Evolutionary conservation across 1,139 yeast genomes (phyloP).

Genomic region (Taphrina wiesneri): DNA sequence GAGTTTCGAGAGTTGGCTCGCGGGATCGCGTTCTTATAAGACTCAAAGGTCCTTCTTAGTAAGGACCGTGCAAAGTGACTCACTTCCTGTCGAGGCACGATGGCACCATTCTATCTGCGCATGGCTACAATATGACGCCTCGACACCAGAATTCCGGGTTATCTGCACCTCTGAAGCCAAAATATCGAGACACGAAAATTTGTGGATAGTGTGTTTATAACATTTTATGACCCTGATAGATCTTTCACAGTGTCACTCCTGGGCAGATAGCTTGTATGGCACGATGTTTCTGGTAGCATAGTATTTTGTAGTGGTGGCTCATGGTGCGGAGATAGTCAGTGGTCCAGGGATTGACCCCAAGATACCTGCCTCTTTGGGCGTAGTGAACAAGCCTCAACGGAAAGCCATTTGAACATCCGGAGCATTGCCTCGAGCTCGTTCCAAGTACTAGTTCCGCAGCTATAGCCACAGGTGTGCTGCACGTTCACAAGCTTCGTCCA

Average conservation of each 20-base stretch:
- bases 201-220: slow-evolving; percentile 8
- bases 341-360: not conserved
- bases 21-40: not conserved
- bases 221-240: not conserved
- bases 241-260: not conserved
- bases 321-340: not conserved
- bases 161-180: not conserved
- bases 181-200: not conserved
- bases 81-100: not conserved
- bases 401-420: not conserved
- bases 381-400: not conserved
- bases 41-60: not conserved
- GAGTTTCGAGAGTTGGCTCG: no score
- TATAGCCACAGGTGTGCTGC: not conserved
- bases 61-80: not conserved
- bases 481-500: not conserved
- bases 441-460: not conserved
- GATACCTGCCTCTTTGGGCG: not conserved
- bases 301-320: not conserved
- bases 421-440: not conserved
- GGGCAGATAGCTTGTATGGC: not conserved
- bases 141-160: not conserved
- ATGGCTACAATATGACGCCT: not conserved
- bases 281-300: not conserved
- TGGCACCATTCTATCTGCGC: not conserved